These are phyloP conservation scores for Hymenoscyphus repandus DNA, from an alignment of 2,329 filamentous ascomycete species.

Conservation along the genomic window DNA sequence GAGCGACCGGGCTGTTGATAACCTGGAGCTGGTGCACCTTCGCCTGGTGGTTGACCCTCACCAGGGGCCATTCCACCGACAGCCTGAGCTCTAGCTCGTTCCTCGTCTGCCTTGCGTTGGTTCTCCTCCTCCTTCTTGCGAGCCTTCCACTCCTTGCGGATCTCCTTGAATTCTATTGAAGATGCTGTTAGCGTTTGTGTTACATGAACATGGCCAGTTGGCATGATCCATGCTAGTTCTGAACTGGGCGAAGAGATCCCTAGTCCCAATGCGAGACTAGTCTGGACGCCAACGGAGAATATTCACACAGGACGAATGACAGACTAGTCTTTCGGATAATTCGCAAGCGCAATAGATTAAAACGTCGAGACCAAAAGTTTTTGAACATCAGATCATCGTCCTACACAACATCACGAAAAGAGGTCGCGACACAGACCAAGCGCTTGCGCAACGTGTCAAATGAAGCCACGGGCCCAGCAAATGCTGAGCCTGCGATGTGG, in stretches of 20 bases:
- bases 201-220: slow-evolving; percentile 5
- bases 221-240: slow-evolving; percentile 40
- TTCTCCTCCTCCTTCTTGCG: slow-evolving; percentile 99
- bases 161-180: slow-evolving; percentile 89
- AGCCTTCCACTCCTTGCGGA: slow-evolving; percentile 97
- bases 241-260: slow-evolving; percentile 27
- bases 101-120: slow-evolving; percentile 83
- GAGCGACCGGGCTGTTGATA: slow-evolving; percentile 43
- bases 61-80: slow-evolving; percentile 32
- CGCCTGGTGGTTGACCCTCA: slow-evolving; percentile 49
- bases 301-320: slow-evolving; percentile 14
- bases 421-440: too few species aligned
- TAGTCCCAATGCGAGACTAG: slow-evolving; percentile 43
- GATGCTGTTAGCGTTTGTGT: slow-evolving; percentile 2
- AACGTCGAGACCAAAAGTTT: not conserved
- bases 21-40: slow-evolving; percentile 43
- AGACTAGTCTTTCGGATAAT: too few species aligned
- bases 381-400: not conserved
- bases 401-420: too few species aligned
- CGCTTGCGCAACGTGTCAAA: too few species aligned
- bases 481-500: too few species aligned
- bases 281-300: slow-evolving; percentile 40
- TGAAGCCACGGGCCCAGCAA: too few species aligned
- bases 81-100: slow-evolving; percentile 63
- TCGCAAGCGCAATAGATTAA: too few species aligned